Evolutionary conservation across 352 stramenopile species (phyloP).

Genomic region (Phytophthora hybrid): DNA sequence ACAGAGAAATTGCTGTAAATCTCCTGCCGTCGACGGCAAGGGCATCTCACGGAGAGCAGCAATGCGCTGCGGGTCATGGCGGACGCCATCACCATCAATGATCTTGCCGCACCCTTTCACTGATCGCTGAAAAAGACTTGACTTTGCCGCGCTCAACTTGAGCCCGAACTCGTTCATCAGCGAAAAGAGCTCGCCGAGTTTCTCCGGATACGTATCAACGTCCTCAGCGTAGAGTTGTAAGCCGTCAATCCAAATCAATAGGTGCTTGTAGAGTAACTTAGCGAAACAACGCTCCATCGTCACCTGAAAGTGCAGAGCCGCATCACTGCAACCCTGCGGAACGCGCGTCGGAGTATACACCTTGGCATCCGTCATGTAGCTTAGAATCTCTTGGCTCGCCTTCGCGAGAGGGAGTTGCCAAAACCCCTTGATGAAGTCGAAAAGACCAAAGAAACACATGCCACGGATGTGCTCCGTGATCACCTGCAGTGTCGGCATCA

Average conservation of each 20-base stretch:
- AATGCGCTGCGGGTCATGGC: slow-evolving; percentile 12
- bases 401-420: slow-evolving; percentile 1
- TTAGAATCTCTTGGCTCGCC: slow-evolving; percentile 19
- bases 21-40: slow-evolving; percentile 2
- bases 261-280: slow-evolving; percentile 15
- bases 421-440: slow-evolving; percentile 9
- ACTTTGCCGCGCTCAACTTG: slow-evolving; percentile 38
- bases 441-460: slow-evolving; percentile 13
- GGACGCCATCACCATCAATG: slow-evolving; percentile 9
- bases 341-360: slow-evolving; percentile 25
- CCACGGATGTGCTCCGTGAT: slow-evolving; percentile 9
- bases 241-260: slow-evolving; percentile 47
- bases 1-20: slow-evolving; percentile 19
- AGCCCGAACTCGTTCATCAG: slow-evolving; percentile 30
- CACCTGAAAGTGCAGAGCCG: slow-evolving; percentile 16
- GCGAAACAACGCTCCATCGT: slow-evolving; percentile 17
- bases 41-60: slow-evolving; percentile 1
- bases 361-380: slow-evolving; percentile 28
- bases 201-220: slow-evolving; percentile 29
- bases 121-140: slow-evolving; percentile 22
- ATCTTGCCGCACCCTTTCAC: slow-evolving; percentile 36
- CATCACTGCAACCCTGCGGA: slow-evolving; percentile 24
- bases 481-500: slow-evolving; percentile 1
- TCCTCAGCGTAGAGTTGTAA: slow-evolving; percentile 32
- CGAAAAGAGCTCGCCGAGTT: slow-evolving; percentile 29